Conservation (phyloP, 495 filamentous ascomycete genomes). For the Clavariopsis aquatica region DNA sequence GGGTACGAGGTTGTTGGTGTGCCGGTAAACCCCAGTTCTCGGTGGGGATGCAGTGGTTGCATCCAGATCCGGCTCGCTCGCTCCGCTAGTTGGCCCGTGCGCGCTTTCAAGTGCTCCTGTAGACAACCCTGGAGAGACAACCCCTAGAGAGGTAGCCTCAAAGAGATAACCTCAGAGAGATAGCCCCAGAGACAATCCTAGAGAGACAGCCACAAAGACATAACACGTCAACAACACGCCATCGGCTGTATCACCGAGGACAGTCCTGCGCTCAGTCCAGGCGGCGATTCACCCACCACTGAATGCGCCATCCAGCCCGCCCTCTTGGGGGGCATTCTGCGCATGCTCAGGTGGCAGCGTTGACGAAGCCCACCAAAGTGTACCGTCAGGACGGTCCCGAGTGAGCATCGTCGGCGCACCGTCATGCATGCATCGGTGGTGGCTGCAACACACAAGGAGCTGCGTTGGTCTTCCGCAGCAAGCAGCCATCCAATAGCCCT, state of each 20-base stretch:
- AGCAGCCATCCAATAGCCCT: slow-evolving; percentile 24
- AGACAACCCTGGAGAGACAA: too few species aligned
- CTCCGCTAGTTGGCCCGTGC: neutral
- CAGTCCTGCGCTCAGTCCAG: too few species aligned
- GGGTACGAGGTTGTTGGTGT: too few species aligned
- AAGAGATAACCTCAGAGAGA: too few species aligned
- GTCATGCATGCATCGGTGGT: neutral
- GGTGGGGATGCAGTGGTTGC: neutral
- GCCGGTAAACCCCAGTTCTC: too few species aligned
- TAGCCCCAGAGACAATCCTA: too few species aligned
- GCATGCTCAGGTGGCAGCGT: slow-evolving; percentile 8
- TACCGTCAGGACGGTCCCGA: slow-evolving; percentile 2
- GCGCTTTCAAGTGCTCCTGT: too few species aligned
- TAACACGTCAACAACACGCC: too few species aligned
- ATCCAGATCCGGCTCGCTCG: neutral
- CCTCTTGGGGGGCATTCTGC: neutral
- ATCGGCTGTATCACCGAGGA: too few species aligned
- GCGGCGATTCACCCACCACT: neutral
- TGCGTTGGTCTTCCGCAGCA: neutral
- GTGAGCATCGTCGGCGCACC: neutral
- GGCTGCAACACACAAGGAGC: slow-evolving; percentile 7
- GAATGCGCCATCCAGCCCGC: neutral
- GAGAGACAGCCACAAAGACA: too few species aligned
- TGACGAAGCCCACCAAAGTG: slow-evolving; percentile 10
- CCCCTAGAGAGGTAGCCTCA: too few species aligned